These are phyloP conservation scores for Aquilaria agallochum DNA, from an alignment of 441 rosid genomes.

Conservation along the genomic window DNA sequence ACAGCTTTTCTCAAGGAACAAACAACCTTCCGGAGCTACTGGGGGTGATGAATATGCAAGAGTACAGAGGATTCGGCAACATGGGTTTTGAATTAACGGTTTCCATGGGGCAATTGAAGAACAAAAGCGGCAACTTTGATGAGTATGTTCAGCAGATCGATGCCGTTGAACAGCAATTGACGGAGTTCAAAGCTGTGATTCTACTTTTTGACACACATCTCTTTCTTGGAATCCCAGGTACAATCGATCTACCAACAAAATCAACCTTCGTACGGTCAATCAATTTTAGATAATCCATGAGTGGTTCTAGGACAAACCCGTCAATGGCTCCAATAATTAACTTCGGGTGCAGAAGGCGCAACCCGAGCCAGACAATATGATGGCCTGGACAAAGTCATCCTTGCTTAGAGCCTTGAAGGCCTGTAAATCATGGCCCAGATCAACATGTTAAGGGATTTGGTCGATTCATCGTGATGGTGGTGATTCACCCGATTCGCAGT, in stretches of 20 bases:
- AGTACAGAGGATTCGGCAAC: constrained; percentile 68
- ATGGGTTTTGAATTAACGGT: constrained; percentile 75
- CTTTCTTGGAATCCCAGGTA: constrained; percentile 67
- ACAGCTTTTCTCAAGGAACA: constrained; percentile 42
- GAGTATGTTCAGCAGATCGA: constrained; percentile 75
- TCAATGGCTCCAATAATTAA: too few relatives aligned
- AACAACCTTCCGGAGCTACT: constrained; percentile 57
- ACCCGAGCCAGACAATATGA: too few relatives aligned
- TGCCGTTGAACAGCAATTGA: constrained; percentile 65
- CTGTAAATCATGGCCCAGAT: too few relatives aligned
- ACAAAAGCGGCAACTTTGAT: constrained; percentile 57
- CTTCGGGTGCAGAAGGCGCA: too few relatives aligned
- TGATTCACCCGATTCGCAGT: too few relatives aligned
- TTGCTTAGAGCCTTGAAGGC: too few relatives aligned
- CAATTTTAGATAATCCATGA: too few relatives aligned
- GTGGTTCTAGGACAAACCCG: too few relatives aligned
- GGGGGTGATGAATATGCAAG: constrained; percentile 80
- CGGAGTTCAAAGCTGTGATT: constrained; percentile 74
- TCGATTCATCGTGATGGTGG: too few relatives aligned
- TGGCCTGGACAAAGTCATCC: too few relatives aligned
- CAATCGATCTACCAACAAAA: constrained; percentile 35
- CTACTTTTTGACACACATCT: constrained; percentile 79
- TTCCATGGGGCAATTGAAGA: constrained; percentile 70
- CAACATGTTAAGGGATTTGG: too few relatives aligned
- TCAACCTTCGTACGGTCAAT: constrained; percentile 12